phyloP scores from a whole-genome alignment of 306 rosid species.

The Cucurbita moschata region DNA sequence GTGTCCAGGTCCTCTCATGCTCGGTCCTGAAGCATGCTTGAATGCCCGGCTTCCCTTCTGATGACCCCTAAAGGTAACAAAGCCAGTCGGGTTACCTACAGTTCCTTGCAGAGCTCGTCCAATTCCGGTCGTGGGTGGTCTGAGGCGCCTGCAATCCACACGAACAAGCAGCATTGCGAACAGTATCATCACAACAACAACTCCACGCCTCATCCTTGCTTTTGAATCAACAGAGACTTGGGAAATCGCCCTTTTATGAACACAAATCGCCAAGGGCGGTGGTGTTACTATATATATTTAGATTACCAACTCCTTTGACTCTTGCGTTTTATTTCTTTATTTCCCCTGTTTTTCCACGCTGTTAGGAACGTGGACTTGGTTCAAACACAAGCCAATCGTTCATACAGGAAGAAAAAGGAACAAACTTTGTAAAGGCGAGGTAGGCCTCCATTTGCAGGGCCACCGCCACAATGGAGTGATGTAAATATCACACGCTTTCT shows the following conservation, averaged over 20 bases:
- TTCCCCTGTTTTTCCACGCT: background rate
- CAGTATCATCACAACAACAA: background rate
- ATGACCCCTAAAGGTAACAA: background rate
- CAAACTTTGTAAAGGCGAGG: background rate
- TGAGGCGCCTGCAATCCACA: slow-evolving; percentile 5
- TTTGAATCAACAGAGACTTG: background rate
- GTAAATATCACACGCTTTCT: background rate
- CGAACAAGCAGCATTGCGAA: background rate
- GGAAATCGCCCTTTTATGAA: background rate
- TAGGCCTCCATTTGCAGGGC: background rate
- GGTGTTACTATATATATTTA: background rate
- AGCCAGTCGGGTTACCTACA: background rate
- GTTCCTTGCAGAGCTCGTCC: background rate
- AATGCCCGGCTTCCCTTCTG: background rate
- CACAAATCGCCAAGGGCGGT: background rate
- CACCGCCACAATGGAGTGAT: background rate
- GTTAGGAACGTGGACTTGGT: background rate
- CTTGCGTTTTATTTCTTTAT: background rate
- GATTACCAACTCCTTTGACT: background rate
- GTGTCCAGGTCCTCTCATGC: slow-evolving; percentile 11
- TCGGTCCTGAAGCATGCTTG: slow-evolving; percentile 9
- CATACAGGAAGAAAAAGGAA: background rate
- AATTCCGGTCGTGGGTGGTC: background rate
- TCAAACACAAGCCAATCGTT: background rate
- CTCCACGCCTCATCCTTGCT: slow-evolving; percentile 1